Base-by-base conservation (phyloP, 805 yeast genomes). In the Isabelozyma gotoi region DNA sequence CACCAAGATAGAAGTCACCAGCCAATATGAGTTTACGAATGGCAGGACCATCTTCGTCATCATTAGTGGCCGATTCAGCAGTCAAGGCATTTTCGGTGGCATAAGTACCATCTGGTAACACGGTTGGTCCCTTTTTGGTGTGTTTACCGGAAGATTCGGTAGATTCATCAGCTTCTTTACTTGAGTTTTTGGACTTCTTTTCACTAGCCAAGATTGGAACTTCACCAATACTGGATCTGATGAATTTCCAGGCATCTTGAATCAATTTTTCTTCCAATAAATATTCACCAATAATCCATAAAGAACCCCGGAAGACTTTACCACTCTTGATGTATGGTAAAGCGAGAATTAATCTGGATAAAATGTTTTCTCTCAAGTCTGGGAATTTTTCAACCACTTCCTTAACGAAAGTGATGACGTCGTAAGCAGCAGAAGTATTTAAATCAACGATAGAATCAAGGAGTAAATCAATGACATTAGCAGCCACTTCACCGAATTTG, bases 41-140 rank as follows among this genome's bases (percentile, higher is more conserved):
- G 37, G 96, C 88, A 20, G 91, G 88, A 52, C 74, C 76, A 17
- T 56, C 51, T 12, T 65, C 62, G n/a, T 75, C 70, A n/a, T 65
- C 61, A 5, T 62, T 63, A 12, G 50, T 50, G 7, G 54, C 49
- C 16, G 57, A 56, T 33, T 71, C 72, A 4, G 81, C 68, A 12
- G 85, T 85, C 44, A 84, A 68, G 0, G 96, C 94, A 49, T 82
- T 81, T 67, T 94, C 99, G 34, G 97, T 88, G 20, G 99, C 99
- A 67, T 94, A 94, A 0, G 99, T 94, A 55, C 99, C 99, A 69
- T 94, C 99, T n/a, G 99, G 96, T 51, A 94, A 76, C 46, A 94
- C 84, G 46, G 85, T 84, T 16, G 97, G 97, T 36, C 88, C 88
- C 44, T 71, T 63, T 40, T 63, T 56, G 37, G 50, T 37, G 10